phyloP scores from a whole-genome alignment of 495 filamentous ascomycete genomes.

The Cercophora sp. region DNA sequence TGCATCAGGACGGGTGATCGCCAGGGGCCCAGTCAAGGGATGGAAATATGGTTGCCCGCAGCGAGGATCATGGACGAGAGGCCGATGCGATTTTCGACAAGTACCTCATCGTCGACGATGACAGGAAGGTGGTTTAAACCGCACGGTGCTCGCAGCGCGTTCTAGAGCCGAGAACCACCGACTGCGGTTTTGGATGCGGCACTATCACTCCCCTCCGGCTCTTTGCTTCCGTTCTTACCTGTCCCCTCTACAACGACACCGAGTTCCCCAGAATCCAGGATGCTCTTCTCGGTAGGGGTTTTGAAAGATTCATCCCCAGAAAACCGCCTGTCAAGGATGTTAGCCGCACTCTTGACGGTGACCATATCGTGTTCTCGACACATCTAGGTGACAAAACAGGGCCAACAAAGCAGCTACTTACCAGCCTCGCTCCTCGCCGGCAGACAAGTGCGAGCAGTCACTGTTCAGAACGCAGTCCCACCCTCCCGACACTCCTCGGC shows the following conservation, averaged over 20 bases:
- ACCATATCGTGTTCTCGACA: no score
- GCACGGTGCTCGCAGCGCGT: background rate
- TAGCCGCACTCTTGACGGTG: no score
- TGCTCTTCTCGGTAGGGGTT: slow-evolving; percentile 9
- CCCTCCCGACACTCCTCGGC: slow-evolving; percentile 68
- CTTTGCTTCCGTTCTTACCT: background rate
- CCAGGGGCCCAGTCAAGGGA: background rate
- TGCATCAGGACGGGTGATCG: background rate
- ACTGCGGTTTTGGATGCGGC: background rate
- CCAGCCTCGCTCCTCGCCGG: slow-evolving; percentile 87
- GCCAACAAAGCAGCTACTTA: slow-evolving; percentile 42
- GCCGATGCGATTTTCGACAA: no score
- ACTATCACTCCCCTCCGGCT: background rate
- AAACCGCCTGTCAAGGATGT: slow-evolving; percentile 55
- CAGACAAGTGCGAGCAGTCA: slow-evolving; percentile 70
- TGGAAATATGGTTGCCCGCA: background rate
- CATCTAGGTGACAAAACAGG: slow-evolving; percentile 7
- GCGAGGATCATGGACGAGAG: no score
- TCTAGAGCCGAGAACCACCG: slow-evolving; percentile 9
- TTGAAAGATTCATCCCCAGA: slow-evolving; percentile 70
- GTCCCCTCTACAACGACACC: slow-evolving; percentile 32
- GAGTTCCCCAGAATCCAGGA: slow-evolving; percentile 31
- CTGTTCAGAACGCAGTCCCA: slow-evolving; percentile 79
- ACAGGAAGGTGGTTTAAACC: no score
- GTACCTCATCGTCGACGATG: no score